Evolutionary conservation across 352 stramenopile genomes (phyloP).

Genomic region (Globisporangium yorkense): DNA sequence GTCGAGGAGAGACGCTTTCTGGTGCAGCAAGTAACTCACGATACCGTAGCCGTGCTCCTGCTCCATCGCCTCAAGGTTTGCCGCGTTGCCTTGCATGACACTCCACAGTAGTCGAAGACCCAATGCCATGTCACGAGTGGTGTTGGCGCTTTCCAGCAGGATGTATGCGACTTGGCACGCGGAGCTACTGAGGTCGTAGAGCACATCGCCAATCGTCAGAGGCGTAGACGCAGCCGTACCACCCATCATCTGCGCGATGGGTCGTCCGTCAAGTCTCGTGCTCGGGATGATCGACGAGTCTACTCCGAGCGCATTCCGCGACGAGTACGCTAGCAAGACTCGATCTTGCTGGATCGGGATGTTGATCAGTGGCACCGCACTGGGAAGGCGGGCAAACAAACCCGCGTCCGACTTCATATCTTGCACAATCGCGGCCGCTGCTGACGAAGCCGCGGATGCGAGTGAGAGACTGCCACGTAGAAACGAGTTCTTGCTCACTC

Average conservation of each 20-base stretch:
- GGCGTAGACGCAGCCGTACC: constrained; percentile 21
- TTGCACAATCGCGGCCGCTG: constrained; percentile 61
- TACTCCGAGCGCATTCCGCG: constrained; percentile 25
- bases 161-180: constrained; percentile 48
- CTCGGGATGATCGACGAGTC: constrained; percentile 41
- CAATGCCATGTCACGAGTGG: constrained; percentile 32
- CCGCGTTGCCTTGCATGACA: constrained; percentile 24
- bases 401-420: constrained; percentile 55
- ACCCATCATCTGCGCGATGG: constrained; percentile 51
- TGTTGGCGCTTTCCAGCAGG: constrained; percentile 40
- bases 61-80: constrained; percentile 56
- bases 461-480: constrained; percentile 43
- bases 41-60: constrained; percentile 69
- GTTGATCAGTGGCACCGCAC: constrained; percentile 38
- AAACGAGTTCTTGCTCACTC: constrained; percentile 40
- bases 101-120: constrained; percentile 34
- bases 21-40: constrained; percentile 57
- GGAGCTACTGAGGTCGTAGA: constrained; percentile 42
- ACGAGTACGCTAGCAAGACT: constrained; percentile 47
- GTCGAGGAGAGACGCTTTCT: constrained; percentile 43
- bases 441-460: constrained; percentile 50
- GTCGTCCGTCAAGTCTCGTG: constrained; percentile 48
- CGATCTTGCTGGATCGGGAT: constrained; percentile 40
- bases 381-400: constrained; percentile 50
- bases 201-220: constrained; percentile 27